Conservation (phyloP, 1,284 basidiomycete genomes). For the Ustilago sp. region DNA sequence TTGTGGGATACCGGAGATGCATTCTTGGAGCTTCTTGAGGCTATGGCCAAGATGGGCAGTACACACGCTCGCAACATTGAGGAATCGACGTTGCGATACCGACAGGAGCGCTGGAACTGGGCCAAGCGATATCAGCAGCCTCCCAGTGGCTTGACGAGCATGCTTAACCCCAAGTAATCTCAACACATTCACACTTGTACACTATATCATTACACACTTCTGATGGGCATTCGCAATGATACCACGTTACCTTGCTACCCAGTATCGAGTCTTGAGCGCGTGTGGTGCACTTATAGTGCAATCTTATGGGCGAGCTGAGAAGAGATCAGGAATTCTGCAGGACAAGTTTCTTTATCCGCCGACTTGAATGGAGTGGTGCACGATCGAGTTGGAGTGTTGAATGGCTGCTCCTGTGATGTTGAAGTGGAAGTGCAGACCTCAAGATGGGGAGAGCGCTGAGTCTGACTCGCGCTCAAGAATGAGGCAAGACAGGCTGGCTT, state of each 20-base stretch:
- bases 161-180: constrained; percentile 25
- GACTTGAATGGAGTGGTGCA: not conserved
- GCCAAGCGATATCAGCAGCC: constrained; percentile 43
- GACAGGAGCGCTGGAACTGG: constrained; percentile 52
- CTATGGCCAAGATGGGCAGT: constrained; percentile 55
- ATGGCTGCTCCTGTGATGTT: not conserved
- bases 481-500: not conserved
- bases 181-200: not conserved
- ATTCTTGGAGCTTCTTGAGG: constrained; percentile 49
- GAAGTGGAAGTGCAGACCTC: not conserved
- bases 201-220: not conserved
- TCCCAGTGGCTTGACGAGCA: constrained; percentile 33
- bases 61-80: constrained; percentile 49
- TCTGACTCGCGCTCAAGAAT: too few species aligned
- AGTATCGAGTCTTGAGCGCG: not conserved
- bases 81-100: constrained; percentile 40
- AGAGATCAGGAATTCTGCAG: not conserved
- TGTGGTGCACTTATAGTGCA: not conserved
- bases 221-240: constrained; percentile 1
- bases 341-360: not conserved
- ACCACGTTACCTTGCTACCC: not conserved
- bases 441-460: not conserved
- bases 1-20: constrained; percentile 55
- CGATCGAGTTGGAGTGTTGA: not conserved
- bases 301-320: not conserved